A percentile compares a stretch with the other conserved stretches of the same genome.
Evolutionary conservation across 2,329 filamentous ascomycete species (phyloP).

Genomic region (Ophiostoma novo-ulmi): DNA sequence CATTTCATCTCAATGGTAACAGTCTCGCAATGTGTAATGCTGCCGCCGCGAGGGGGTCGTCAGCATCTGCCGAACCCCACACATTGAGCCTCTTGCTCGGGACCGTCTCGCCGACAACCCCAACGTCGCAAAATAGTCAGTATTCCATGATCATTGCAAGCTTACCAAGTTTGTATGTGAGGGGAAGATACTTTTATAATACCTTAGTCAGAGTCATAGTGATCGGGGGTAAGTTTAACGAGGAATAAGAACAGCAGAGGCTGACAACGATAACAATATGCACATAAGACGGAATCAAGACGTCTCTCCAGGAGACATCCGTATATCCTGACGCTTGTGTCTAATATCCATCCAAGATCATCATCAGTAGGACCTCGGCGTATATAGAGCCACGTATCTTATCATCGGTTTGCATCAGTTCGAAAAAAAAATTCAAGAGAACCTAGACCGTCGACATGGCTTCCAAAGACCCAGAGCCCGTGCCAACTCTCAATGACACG

Average conservation of each 20-base stretch:
- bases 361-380: background rate
- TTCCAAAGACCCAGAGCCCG: background rate
- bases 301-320: background rate
- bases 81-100: background rate
- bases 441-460: background rate
- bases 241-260: background rate
- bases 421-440: background rate
- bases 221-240: background rate
- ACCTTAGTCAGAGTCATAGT: background rate
- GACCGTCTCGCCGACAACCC: conserved; percentile 7
- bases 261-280: background rate
- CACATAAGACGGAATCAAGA: background rate
- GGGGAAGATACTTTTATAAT: background rate
- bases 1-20: background rate
- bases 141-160: background rate
- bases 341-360: background rate
- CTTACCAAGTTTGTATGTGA: background rate
- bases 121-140: background rate
- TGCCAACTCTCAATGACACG: conserved; percentile 28
- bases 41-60: conserved; percentile 14
- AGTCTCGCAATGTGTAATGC: background rate
- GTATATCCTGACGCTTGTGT: background rate
- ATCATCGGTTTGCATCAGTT: background rate
- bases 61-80: conserved; percentile 4
- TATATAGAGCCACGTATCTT: background rate